Evolutionary conservation across 1,284 basidiomycete genomes (phyloP), one percentile per base, ranked within the genome.

Genomic region (Rhizoctonia solani): DNA sequence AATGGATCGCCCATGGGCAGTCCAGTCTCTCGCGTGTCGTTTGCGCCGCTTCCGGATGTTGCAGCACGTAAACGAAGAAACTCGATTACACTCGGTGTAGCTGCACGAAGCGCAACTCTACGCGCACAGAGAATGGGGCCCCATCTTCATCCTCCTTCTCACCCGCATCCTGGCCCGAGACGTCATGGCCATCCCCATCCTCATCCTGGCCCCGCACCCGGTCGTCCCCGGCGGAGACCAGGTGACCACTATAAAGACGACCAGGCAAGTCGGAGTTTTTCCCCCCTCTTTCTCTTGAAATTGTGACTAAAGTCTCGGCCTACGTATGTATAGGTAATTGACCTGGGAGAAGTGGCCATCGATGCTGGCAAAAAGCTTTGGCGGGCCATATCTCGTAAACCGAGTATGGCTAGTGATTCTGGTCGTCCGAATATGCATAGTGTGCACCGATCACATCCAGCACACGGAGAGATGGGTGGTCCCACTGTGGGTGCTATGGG

Each of bases 31-130:
- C 61, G 61, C 3, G 61, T 65, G 23, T 65, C 61, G 25, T 65
- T 65, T 65, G 61, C 61, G 49, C 61, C 61, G 21, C 39, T 65
- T 23, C 61, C 61, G n/a, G 61, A 65, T 32, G 25, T 54, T 25
- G 13, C 61, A 1, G 27, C 50, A 13, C 50, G 61, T 27, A 65
- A 65, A 39, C 49, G 61, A 9, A 49, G 61, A 37, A 65, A 65
- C 50, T 65, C 61, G 61, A 65, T 65, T 34, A 65, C 61, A 9
- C 61, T 65, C n/a, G 61, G 61, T n/a, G 61, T 65, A 11, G 61
- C 61, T 5, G 61, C 61, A 5, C 49, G 61, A 9, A 65, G 61
- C 21, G 61, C 61, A n/a, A 42, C 61, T 3, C 49, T 65, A 13
- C 61, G 61, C 2, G 32, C 41, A 16, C 50, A 49, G 30, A 49